Evolutionary conservation across 305 asterid species (phyloP).

Genomic region (Fraxinus sp.): DNA sequence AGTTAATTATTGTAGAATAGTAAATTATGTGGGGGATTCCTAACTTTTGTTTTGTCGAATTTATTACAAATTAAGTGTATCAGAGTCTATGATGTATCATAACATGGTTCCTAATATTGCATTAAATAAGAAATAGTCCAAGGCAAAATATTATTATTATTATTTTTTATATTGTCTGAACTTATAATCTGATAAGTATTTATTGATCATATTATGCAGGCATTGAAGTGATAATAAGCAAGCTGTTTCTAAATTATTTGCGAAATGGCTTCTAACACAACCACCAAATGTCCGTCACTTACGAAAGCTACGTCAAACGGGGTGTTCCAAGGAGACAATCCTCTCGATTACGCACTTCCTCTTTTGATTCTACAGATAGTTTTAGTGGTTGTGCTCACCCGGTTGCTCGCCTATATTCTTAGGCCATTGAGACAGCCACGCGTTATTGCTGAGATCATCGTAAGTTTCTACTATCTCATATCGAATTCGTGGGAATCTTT

Average conservation of each 20-base stretch:
- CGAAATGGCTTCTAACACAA: not conserved
- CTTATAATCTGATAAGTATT: not conserved
- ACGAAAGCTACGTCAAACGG: constrained; percentile 33
- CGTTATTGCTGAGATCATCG: constrained; percentile 34
- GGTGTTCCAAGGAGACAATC: constrained; percentile 32
- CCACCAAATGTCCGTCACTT: not conserved
- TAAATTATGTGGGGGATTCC: not conserved
- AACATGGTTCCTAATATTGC: not conserved
- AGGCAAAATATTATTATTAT: not conserved
- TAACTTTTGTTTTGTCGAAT: too few relatives aligned
- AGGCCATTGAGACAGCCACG: constrained; percentile 34
- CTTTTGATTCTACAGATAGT: constrained; percentile 27
- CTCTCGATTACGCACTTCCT: constrained; percentile 30
- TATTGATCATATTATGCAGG: not conserved
- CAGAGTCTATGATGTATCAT: not conserved
- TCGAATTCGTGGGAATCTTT: not conserved
- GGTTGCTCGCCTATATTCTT: constrained; percentile 26
- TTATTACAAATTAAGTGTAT: not conserved
- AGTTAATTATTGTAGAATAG: not conserved
- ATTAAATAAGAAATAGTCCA: not conserved
- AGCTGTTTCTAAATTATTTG: not conserved
- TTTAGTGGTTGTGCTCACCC: constrained; percentile 29
- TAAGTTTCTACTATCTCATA: not conserved
- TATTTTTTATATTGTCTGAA: too few relatives aligned
- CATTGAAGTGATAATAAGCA: not conserved